Evolutionary conservation across 2,329 filamentous ascomycete genomes (phyloP).

Genomic region (Knoxdaviesia proteae): DNA sequence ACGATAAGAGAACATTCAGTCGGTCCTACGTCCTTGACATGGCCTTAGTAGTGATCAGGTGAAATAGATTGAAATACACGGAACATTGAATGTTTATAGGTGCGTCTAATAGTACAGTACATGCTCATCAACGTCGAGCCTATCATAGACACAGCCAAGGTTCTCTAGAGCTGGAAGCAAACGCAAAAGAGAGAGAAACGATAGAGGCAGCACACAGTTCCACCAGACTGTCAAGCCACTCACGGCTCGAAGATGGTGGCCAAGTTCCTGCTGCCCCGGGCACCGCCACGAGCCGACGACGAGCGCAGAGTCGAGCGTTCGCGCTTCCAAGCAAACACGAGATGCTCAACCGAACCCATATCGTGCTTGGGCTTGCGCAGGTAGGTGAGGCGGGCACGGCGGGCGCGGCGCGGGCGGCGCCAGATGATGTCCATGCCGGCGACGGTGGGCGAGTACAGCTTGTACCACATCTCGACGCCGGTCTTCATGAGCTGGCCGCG

Average conservation of each 20-base stretch:
- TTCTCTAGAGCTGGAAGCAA: neutral
- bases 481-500: conserved; percentile 71
- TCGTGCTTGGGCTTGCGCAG: conserved; percentile 80
- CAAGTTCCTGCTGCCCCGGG: conserved; percentile 3
- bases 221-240: neutral
- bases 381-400: conserved; percentile 74
- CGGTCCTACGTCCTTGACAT: too few species aligned
- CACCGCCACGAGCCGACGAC: conserved; percentile 3
- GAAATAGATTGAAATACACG: too few species aligned
- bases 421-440: conserved; percentile 87
- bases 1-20: too few species aligned
- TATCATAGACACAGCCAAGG: too few species aligned
- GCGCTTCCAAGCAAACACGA: conserved; percentile 38
- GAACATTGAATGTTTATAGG: too few species aligned
- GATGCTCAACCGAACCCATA: conserved; percentile 63
- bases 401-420: conserved; percentile 62
- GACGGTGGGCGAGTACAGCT: conserved; percentile 79
- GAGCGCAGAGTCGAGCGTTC: conserved; percentile 18
- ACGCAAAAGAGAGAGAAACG: neutral
- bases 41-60: too few species aligned
- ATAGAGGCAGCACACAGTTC: neutral
- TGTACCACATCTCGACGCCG: conserved; percentile 93
- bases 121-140: too few species aligned
- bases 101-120: too few species aligned
- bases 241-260: conserved; percentile 6